Evolutionary conservation across 805 yeast genomes (phyloP).

Genomic region (Wickerhamiella qilinensis): DNA sequence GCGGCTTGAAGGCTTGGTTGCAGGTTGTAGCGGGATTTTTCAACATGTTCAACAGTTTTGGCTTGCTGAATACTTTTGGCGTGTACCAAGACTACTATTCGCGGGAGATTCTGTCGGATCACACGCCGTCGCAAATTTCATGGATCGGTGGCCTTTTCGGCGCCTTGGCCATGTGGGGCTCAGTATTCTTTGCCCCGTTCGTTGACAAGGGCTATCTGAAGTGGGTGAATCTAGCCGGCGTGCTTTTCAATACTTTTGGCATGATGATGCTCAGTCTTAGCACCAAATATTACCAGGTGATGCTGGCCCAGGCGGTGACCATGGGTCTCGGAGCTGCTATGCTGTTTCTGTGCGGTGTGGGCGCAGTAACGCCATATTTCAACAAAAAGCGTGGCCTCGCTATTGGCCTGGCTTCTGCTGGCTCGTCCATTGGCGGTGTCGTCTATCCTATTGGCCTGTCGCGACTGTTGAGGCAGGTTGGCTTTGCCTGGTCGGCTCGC

Average conservation of each 20-base stretch:
- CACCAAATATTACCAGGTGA: slow-evolving; percentile 31
- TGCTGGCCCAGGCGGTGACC: slow-evolving; percentile 36
- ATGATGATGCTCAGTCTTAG: slow-evolving; percentile 23
- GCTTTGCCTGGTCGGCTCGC: slow-evolving; percentile 40
- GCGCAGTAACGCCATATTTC: slow-evolving; percentile 33
- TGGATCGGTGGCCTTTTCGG: slow-evolving; percentile 13
- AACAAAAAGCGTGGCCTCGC: slow-evolving; percentile 29
- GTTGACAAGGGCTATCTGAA: slow-evolving; percentile 18
- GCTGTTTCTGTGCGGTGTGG: slow-evolving; percentile 29
- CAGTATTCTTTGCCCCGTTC: slow-evolving; percentile 18
- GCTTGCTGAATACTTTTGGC: slow-evolving; percentile 43
- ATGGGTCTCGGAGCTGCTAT: slow-evolving; percentile 30
- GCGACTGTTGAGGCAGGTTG: slow-evolving; percentile 27
- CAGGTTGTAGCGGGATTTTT: slow-evolving; percentile 33
- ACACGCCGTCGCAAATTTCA: slow-evolving; percentile 18
- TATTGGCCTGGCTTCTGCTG: slow-evolving; percentile 31
- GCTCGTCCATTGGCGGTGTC: slow-evolving; percentile 37
- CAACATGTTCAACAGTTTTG: slow-evolving; percentile 35
- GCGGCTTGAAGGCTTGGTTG: slow-evolving; percentile 35
- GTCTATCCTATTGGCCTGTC: slow-evolving; percentile 33
- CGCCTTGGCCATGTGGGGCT: slow-evolving; percentile 7
- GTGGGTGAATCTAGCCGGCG: slow-evolving; percentile 13
- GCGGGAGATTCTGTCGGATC: slow-evolving; percentile 26
- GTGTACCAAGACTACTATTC: slow-evolving; percentile 39
- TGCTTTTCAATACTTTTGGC: slow-evolving; percentile 15